phyloP scores from a whole-genome alignment of 768 basidiomycete species.

The Tremella mesenterica region DNA sequence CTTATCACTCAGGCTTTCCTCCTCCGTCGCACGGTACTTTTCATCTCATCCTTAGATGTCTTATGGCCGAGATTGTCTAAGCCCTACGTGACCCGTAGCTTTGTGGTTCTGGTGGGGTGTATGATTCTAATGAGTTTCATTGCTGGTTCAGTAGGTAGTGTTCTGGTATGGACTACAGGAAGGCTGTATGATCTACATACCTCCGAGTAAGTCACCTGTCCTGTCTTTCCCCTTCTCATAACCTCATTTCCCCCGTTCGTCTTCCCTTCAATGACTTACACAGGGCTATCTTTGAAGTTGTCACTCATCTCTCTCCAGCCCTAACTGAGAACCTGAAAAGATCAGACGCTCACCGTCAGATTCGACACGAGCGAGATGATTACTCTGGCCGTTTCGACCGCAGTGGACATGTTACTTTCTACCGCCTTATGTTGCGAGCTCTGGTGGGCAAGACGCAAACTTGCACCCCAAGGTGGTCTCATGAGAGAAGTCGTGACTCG shows the following conservation, averaged over 20 bases:
- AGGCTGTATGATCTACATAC: slow-evolving; percentile 1
- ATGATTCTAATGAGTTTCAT: slow-evolving; percentile 4
- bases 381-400: slow-evolving; percentile 15
- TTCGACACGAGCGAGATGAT: slow-evolving; percentile 7
- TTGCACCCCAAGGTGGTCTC: slow-evolving; percentile 14
- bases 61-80: slow-evolving; percentile 22
- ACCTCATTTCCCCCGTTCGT: no score
- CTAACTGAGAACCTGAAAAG: neutral
- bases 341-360: neutral
- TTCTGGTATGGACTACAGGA: slow-evolving; percentile 6
- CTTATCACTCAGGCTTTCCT: slow-evolving; percentile 27
- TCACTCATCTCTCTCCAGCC: neutral
- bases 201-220: no score
- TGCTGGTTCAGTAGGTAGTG: slow-evolving; percentile 1
- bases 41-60: slow-evolving; percentile 18
- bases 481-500: slow-evolving; percentile 22
- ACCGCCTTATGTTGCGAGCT: slow-evolving; percentile 18
- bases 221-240: no score
- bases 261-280: no score
- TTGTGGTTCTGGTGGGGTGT: slow-evolving; percentile 3
- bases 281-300: no score
- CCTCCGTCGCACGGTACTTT: slow-evolving; percentile 19
- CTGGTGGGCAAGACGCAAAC: slow-evolving; percentile 26
- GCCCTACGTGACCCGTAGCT: slow-evolving; percentile 1
- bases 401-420: slow-evolving; percentile 18